phyloP scores from a whole-genome alignment of 2,329 filamentous ascomycete genomes.

The Phyllosticta citriasiana region DNA sequence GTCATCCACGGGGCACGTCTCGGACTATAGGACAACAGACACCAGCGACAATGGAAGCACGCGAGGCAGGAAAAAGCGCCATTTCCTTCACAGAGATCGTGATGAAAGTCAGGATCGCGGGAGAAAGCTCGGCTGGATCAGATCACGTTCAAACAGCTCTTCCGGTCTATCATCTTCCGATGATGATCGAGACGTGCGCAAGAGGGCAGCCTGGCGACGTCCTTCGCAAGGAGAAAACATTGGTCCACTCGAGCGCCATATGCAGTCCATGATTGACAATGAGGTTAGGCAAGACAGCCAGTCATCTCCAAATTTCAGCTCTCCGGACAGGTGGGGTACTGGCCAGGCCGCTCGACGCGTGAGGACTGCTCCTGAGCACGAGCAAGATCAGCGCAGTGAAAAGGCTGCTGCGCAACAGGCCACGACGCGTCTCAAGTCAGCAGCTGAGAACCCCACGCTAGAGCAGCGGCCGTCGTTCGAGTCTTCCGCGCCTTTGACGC shows the following conservation, averaged over 20 bases:
- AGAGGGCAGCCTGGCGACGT: conserved; percentile 44
- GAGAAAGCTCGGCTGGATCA: conserved; percentile 22
- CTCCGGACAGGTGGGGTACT: conserved; percentile 32
- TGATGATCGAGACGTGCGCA: conserved; percentile 39
- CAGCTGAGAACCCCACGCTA: not conserved
- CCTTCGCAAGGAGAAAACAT: conserved; percentile 32
- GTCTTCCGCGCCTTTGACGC: conserved; percentile 30
- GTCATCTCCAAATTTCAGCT: conserved; percentile 27
- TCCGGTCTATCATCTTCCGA: conserved; percentile 28
- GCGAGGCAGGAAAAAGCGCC: conserved; percentile 26
- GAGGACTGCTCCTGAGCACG: conserved; percentile 15
- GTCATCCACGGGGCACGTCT: conserved; percentile 13
- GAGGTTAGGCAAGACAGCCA: conserved; percentile 25
- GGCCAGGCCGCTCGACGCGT: conserved; percentile 23
- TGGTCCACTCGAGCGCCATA: conserved; percentile 36
- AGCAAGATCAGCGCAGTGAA: not conserved
- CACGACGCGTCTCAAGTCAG: not conserved
- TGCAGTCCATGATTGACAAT: conserved; percentile 34
- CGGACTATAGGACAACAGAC: conserved; percentile 23
- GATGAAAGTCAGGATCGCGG: conserved; percentile 21
- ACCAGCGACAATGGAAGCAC: conserved; percentile 28
- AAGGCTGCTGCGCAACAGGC: conserved; percentile 1
- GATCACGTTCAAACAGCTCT: conserved; percentile 19
- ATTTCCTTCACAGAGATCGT: conserved; percentile 21
- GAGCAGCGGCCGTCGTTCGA: conserved; percentile 30